These are phyloP conservation scores for Pythium chondricola DNA, from an alignment of 352 stramenopile species.

Conservation along the genomic window DNA sequence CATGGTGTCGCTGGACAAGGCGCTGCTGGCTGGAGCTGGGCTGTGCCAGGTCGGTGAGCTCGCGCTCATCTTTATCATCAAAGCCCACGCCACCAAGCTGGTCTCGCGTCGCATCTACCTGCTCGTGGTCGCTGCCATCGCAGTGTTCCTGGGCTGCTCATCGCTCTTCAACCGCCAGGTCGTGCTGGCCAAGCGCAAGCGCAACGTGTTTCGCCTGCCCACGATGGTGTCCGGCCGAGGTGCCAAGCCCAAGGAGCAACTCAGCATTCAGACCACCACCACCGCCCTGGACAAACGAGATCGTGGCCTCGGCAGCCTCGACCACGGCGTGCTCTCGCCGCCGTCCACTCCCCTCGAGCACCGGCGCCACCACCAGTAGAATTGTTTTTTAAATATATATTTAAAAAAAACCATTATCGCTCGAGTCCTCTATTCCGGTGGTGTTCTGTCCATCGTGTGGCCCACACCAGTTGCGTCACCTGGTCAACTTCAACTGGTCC, in stretches of 20 bases:
- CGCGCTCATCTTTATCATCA: slow-evolving; percentile 89
- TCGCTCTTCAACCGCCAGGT: slow-evolving; percentile 73
- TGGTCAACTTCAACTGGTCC: slow-evolving; percentile 19
- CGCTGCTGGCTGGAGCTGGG: slow-evolving; percentile 63
- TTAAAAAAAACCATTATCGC: too few relatives aligned
- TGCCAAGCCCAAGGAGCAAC: too few relatives aligned
- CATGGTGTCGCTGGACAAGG: slow-evolving; percentile 60
- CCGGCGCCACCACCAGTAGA: too few relatives aligned
- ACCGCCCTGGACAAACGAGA: too few relatives aligned
- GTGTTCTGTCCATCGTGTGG: too few relatives aligned
- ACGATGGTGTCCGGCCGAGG: slow-evolving; percentile 16
- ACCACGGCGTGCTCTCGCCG: too few relatives aligned
- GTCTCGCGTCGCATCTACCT: slow-evolving; percentile 78
- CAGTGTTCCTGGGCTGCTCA: slow-evolving; percentile 77
- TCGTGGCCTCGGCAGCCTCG: too few relatives aligned
- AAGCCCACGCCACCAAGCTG: slow-evolving; percentile 76
- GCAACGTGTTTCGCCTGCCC: slow-evolving; percentile 43
- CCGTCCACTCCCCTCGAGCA: too few relatives aligned
- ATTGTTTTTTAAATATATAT: too few relatives aligned
- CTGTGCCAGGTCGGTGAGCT: slow-evolving; percentile 83
- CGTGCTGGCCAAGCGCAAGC: slow-evolving; percentile 54
- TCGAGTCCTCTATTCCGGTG: too few relatives aligned
- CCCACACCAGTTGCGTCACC: too few relatives aligned
- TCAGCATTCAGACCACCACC: too few relatives aligned
- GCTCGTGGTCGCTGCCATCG: slow-evolving; percentile 74